These are phyloP conservation scores for Closterium sp. DNA, from an alignment of 139 green algal genomes.

Conservation along the genomic window DNA sequence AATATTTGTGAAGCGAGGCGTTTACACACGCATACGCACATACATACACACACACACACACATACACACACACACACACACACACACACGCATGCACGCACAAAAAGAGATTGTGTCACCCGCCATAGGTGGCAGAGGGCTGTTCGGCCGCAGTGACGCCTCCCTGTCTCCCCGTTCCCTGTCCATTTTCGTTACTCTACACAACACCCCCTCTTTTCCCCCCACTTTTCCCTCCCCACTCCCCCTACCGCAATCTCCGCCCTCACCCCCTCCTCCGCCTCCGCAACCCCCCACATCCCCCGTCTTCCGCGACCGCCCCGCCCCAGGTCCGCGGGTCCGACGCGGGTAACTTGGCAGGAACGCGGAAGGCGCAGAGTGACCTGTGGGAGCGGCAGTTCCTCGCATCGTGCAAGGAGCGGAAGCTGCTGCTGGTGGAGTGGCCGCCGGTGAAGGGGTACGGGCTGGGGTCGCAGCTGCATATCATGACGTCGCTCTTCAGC, in stretches of 20 bases:
- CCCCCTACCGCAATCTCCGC: not conserved
- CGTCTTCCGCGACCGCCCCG: not conserved
- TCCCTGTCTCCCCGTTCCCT: not conserved
- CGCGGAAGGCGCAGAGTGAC: not conserved
- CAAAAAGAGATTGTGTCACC: no score
- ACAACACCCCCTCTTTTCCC: not conserved
- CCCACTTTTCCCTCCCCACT: not conserved
- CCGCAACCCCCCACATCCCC: no score
- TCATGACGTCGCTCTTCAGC: not conserved
- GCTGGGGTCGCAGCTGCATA: conserved; percentile 6
- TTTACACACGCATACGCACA: no score
- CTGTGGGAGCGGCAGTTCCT: not conserved
- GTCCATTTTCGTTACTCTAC: not conserved
- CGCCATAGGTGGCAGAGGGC: no score
- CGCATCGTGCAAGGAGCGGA: not conserved
- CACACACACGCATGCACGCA: no score
- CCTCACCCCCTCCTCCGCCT: not conserved
- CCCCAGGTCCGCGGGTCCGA: not conserved
- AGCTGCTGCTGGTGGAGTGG: not conserved
- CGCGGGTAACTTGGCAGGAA: not conserved
- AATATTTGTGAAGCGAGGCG: no score
- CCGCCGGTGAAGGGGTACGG: not conserved
- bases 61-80: no score
- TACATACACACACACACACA: no score
- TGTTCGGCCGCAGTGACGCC: no score